phyloP scores from a whole-genome alignment of 805 yeast genomes.

The Zygosaccharomyces rouxii region DNA sequence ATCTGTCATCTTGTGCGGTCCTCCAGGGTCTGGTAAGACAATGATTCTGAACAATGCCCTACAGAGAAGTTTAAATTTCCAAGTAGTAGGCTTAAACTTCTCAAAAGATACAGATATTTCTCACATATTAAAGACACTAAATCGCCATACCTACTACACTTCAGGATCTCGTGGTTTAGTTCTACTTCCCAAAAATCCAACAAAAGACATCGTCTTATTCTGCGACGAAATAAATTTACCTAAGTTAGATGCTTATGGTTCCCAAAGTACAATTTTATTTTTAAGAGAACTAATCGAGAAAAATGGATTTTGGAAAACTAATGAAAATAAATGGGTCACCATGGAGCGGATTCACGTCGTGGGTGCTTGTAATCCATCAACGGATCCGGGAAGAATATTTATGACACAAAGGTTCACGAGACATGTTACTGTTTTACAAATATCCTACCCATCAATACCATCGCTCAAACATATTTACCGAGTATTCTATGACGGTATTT shows the following conservation, averaged over 20 bases:
- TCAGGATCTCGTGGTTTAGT: conserved; percentile 47
- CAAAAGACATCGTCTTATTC: conserved; percentile 74
- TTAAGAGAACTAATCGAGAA: conserved; percentile 71
- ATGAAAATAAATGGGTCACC: conserved; percentile 60
- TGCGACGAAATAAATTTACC: conserved; percentile 93
- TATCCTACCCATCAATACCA: conserved; percentile 67
- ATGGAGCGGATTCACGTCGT: conserved; percentile 68
- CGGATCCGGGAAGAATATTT: conserved; percentile 66
- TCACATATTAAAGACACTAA: conserved; percentile 57
- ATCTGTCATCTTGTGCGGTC: conserved; percentile 80
- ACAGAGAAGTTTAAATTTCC: conserved; percentile 51
- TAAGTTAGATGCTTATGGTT: conserved; percentile 60
- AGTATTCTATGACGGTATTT: conserved; percentile 50
- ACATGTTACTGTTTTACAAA: conserved; percentile 60
- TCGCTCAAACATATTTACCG: conserved; percentile 67
- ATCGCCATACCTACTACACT: conserved; percentile 65
- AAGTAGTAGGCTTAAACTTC: conserved; percentile 68
- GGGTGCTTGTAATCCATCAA: conserved; percentile 94
- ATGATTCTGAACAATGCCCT: conserved; percentile 78
- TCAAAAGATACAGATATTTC: conserved; percentile 73
- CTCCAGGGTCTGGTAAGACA: conserved; percentile 96
- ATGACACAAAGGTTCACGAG: conserved; percentile 61
- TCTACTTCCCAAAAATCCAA: conserved; percentile 55
- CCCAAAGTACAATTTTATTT: conserved; percentile 67
- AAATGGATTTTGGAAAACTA: conserved; percentile 70